Conservation (phyloP, 2,329 filamentous ascomycete species). For the Bretziella fagacearum region DNA sequence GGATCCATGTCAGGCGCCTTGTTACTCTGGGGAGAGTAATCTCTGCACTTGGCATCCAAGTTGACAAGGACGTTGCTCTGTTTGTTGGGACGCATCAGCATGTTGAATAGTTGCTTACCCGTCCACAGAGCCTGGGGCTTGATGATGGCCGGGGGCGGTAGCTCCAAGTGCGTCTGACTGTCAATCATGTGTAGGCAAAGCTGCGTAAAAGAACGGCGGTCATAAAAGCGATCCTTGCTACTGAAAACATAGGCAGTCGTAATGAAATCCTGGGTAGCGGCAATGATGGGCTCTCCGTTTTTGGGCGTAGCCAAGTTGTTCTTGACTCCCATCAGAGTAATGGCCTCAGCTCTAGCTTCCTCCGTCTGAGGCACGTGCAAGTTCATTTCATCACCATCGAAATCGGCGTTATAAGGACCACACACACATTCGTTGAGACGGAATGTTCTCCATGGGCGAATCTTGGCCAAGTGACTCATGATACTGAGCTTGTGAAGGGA, state of each 20-base stretch:
- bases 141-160: constrained; percentile 72
- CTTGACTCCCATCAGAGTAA: constrained; percentile 94
- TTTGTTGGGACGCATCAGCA: constrained; percentile 78
- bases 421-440: constrained; percentile 96
- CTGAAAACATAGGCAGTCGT: constrained; percentile 84
- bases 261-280: constrained; percentile 98
- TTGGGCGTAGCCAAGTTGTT: constrained; percentile 91
- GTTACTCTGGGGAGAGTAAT: constrained; percentile 48
- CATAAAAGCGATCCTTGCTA: constrained; percentile 84
- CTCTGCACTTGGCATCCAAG: constrained; percentile 78
- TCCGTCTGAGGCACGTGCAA: constrained; percentile 95
- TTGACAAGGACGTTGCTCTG: constrained; percentile 73
- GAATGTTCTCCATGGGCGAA: constrained; percentile 90
- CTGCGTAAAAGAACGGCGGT: constrained; percentile 73
- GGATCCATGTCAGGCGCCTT: constrained; percentile 55
- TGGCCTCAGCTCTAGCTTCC: constrained; percentile 86
- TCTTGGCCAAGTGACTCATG: constrained; percentile 84
- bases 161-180: constrained; percentile 55
- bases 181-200: constrained; percentile 91
- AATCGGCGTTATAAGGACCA: constrained; percentile 96
- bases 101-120: constrained; percentile 88
- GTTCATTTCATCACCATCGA: constrained; percentile 99
- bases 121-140: constrained; percentile 87
- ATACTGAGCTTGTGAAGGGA: constrained; percentile 98
- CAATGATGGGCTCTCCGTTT: constrained; percentile 95